Percentiles rank a stretch among this genome's conserved stretches.
These are phyloP conservation scores for Hypoxylon sp. DNA, from an alignment of 2,329 filamentous ascomycete genomes.

Conservation along the genomic window DNA sequence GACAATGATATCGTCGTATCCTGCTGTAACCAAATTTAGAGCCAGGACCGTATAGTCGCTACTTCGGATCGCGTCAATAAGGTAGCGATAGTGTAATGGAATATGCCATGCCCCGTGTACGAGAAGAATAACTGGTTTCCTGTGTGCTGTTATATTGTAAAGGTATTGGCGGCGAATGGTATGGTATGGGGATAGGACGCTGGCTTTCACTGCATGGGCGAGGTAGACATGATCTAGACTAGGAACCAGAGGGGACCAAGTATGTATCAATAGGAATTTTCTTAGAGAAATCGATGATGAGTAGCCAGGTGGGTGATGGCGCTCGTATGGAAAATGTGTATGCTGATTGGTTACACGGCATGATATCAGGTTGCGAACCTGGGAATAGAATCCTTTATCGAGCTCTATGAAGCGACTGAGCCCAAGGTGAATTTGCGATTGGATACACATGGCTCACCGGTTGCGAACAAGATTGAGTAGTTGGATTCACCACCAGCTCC, in stretches of 20 bases:
- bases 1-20: conserved; percentile 21
- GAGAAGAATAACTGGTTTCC: conserved; percentile 21
- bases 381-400: background rate
- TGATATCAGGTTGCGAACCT: background rate
- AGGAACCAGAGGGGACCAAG: background rate
- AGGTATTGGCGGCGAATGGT: background rate
- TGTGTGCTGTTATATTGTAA: conserved; percentile 9
- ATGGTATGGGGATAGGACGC: background rate
- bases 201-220: background rate
- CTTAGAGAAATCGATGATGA: background rate
- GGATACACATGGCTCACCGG: background rate
- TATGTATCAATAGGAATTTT: background rate
- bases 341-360: background rate
- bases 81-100: conserved; percentile 18
- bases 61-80: conserved; percentile 20
- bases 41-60: conserved; percentile 19
- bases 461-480: background rate
- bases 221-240: background rate
- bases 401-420: too few relatives aligned
- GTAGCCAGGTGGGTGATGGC: background rate
- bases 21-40: conserved; percentile 12
- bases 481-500: background rate
- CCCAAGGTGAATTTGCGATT: background rate
- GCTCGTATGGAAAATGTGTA: background rate
- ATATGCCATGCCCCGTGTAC: conserved; percentile 25